These are phyloP conservation scores for Clavispora asparagi DNA, from an alignment of 805 yeast species.

Conservation along the genomic window DNA sequence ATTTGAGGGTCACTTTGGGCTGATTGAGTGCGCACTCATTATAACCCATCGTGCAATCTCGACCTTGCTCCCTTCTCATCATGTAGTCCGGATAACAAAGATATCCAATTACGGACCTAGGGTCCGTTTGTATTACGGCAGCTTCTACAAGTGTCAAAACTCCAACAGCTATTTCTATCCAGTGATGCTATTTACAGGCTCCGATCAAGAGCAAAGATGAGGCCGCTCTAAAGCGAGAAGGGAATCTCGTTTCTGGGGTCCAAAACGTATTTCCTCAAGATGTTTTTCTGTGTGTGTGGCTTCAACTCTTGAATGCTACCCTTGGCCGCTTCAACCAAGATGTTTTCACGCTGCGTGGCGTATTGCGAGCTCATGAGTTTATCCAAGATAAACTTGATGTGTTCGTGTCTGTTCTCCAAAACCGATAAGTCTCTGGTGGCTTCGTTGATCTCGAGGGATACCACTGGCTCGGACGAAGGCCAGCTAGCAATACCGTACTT, in stretches of 20 bases:
- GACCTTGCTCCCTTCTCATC: too few relatives aligned
- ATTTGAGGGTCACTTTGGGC: neutral
- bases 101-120: too few relatives aligned
- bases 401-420: constrained; percentile 21
- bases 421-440: constrained; percentile 23
- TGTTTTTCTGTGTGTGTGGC: constrained; percentile 60
- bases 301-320: constrained; percentile 36
- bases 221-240: constrained; percentile 3
- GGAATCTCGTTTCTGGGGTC: constrained; percentile 20
- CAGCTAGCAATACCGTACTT: constrained; percentile 35
- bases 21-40: neutral
- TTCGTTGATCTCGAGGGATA: constrained; percentile 26
- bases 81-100: too few relatives aligned
- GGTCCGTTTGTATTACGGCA: neutral
- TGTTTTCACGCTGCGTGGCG: constrained; percentile 16
- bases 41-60: too few relatives aligned
- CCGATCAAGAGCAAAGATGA: neutral
- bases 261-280: constrained; percentile 60
- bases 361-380: constrained; percentile 28
- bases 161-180: neutral
- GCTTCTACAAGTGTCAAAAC: neutral
- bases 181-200: constrained; percentile 4
- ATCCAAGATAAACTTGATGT: constrained; percentile 38
- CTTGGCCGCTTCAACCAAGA: constrained; percentile 18
- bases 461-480: constrained; percentile 39